Evolutionary conservation across 345 rosid genomes (phyloP).

Genomic region (Atalantia buxifolia): DNA sequence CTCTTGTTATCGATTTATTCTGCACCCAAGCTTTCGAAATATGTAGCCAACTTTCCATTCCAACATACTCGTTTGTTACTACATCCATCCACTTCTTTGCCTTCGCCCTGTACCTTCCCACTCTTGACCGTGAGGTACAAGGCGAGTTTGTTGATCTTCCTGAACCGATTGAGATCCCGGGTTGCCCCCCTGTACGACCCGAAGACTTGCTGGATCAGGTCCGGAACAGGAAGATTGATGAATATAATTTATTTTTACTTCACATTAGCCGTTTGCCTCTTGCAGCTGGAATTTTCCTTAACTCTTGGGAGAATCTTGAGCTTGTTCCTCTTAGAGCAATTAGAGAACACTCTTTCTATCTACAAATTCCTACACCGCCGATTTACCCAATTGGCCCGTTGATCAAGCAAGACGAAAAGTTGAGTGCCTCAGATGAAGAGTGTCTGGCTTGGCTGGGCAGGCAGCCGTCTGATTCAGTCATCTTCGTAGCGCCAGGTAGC

Average conservation of each 20-base stretch:
- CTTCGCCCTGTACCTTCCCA: slow-evolving; percentile 25
- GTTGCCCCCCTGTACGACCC: slow-evolving; percentile 23
- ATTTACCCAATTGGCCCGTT: slow-evolving; percentile 34
- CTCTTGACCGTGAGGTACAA: slow-evolving; percentile 18
- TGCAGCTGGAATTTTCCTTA: slow-evolving; percentile 35
- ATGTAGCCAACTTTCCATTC: slow-evolving; percentile 28
- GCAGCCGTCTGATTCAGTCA: slow-evolving; percentile 36
- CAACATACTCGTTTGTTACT: slow-evolving; percentile 23
- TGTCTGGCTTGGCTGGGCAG: slow-evolving; percentile 32
- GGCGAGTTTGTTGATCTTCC: slow-evolving; percentile 23
- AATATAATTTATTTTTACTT: slow-evolving; percentile 11
- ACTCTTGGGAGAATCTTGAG: slow-evolving; percentile 40
- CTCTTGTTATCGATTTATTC: slow-evolving; percentile 33
- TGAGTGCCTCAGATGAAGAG: neutral
- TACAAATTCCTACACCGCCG: slow-evolving; percentile 8
- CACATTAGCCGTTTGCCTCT: slow-evolving; percentile 13
- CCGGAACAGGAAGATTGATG: slow-evolving; percentile 16
- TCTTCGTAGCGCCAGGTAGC: slow-evolving; percentile 40
- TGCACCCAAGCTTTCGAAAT: slow-evolving; percentile 32
- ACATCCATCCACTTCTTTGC: slow-evolving; percentile 24
- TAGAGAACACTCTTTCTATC: slow-evolving; percentile 17
- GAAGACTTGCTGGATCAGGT: slow-evolving; percentile 23
- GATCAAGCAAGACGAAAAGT: slow-evolving; percentile 8
- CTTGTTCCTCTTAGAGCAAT: slow-evolving; percentile 19
- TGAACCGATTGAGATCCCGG: slow-evolving; percentile 28